Conservation (phyloP, 129 eudicot species). For the Lactuca saligna region DNA sequence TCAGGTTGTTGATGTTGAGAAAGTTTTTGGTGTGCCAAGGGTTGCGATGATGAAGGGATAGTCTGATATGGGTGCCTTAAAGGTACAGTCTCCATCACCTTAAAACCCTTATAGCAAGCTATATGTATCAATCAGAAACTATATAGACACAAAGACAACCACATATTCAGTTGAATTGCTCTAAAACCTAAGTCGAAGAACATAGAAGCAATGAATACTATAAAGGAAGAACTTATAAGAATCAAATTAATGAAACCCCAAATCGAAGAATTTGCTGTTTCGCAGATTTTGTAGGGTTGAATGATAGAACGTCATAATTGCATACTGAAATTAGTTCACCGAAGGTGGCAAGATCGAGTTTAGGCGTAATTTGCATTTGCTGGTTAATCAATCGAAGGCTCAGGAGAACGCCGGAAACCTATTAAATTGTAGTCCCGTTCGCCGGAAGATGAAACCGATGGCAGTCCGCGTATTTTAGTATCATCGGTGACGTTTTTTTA, state of each 20-base stretch:
- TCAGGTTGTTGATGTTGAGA: slow-evolving; percentile 5
- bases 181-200: slow-evolving; percentile 10
- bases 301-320: slow-evolving; percentile 6
- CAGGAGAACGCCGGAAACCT: background rate
- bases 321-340: background rate
- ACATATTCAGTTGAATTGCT: slow-evolving; percentile 1
- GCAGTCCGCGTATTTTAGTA: too few relatives aligned
- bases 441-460: background rate
- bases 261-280: slow-evolving; percentile 4
- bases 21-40: slow-evolving; percentile 15
- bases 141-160: background rate
- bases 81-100: slow-evolving; percentile 24
- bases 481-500: too few relatives aligned
- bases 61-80: slow-evolving; percentile 18
- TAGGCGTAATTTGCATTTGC: background rate
- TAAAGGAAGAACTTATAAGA: background rate
- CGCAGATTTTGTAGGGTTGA: slow-evolving; percentile 6
- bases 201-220: background rate
- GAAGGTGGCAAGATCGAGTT: background rate
- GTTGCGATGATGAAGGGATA: slow-evolving; percentile 18
- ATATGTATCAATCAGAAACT: slow-evolving; percentile 14
- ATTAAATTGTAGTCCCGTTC: background rate
- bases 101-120: slow-evolving; percentile 23
- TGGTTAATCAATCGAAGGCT: background rate
- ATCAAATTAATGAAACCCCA: background rate